Base-by-base conservation (phyloP, 805 yeast species). In the Candida stauntonica region DNA sequence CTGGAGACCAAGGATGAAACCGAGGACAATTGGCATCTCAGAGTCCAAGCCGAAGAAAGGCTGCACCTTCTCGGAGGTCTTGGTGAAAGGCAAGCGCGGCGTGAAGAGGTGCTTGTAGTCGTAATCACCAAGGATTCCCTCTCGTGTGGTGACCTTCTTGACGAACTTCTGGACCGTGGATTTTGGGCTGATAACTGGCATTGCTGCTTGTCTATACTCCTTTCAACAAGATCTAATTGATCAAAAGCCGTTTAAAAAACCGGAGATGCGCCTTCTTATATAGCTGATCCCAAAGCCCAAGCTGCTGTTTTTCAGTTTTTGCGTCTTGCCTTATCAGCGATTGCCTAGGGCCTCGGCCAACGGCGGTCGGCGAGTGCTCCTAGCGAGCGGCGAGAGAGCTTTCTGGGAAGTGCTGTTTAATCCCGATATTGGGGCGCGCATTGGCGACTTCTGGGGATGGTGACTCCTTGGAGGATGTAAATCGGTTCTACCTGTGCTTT, bases 41-140 rank as follows among this genome's bases (percentile, higher is more conserved):
- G 80, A 76, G 57, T 87, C 68, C 35, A 88, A 62, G 5, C 93
- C 87, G 52, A 87, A 89, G 62, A 88, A 88, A 0, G 95, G 95
- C 52, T 82, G 87, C 2, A 76, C 64, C 38, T 73, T 73, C 55
- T 61, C 50, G 47, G 64, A 50, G 60, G 66, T 48, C 33, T 62
- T 60, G 30, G 68, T 37, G 63, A 84, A 87, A 2, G 96, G 96
- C 39, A 88, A 52, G 17, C 75, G 73, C 7, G 97, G 97, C 2
- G 82, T 75, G 70, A 88, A 87, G 26, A 88, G 71, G 49, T 79
- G 80, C 16, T 70, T 75, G 52, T 88, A 88, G 66, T 88, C 87
- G 55, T 86, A 86, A 55, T 85, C 91, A 26, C 97, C 96, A n/a
- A 88, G 51, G 28, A 86, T 53, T 6, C 96, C 96, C 15, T 86